Evolutionary conservation across 75 land plant genomes (phyloP).

Genomic region (Cryptomeria japonica): DNA sequence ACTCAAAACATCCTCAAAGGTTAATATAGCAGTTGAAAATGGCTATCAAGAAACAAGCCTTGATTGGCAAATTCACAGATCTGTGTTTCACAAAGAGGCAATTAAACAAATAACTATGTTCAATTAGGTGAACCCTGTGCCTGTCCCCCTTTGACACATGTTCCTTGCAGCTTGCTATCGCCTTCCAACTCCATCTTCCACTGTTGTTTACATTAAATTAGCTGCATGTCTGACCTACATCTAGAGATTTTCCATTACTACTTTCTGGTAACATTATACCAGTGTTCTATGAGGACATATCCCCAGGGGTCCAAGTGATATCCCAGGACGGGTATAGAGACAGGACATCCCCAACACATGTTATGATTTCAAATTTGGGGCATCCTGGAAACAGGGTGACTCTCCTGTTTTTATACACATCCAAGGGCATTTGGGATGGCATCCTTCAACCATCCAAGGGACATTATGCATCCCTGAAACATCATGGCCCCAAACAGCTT

Average conservation of each 20-base stretch:
- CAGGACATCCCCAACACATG: too few species aligned
- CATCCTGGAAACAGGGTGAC: too few species aligned
- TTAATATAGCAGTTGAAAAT: not conserved
- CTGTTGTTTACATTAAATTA: not conserved
- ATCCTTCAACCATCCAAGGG: too few species aligned
- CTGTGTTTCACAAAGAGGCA: not conserved
- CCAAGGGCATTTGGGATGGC: too few species aligned
- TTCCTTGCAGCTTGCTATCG: not conserved
- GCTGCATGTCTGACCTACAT: not conserved
- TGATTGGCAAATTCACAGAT: not conserved
- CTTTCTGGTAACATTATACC: not conserved
- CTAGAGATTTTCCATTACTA: not conserved
- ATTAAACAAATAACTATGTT: not conserved
- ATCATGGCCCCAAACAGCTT: too few species aligned
- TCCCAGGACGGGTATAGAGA: too few species aligned
- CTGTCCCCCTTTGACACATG: not conserved
- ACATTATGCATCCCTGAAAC: too few species aligned
- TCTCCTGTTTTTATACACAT: too few species aligned
- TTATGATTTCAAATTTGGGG: too few species aligned
- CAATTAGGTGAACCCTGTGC: not conserved
- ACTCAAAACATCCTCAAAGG: not conserved
- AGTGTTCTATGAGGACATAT: too few species aligned
- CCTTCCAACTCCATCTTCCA: not conserved
- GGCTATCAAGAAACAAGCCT: not conserved
- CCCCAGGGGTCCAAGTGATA: too few species aligned